These are phyloP conservation scores for Daldinia grandis DNA, from an alignment of 495 filamentous ascomycete species.

Conservation along the genomic window DNA sequence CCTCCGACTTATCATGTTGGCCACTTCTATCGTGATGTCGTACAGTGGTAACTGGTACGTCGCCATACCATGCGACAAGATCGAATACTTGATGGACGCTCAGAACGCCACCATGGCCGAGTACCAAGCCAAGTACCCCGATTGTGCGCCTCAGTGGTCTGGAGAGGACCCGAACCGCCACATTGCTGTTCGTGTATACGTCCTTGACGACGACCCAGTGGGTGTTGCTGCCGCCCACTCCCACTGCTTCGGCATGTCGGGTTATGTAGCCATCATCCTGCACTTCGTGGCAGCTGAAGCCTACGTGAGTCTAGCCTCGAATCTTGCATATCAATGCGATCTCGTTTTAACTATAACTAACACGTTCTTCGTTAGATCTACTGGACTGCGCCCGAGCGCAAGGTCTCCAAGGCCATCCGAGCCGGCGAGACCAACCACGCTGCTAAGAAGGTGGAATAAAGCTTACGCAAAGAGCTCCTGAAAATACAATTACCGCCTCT, in stretches of 20 bases:
- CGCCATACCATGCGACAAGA: constrained; percentile 53
- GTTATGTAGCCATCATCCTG: constrained; percentile 56
- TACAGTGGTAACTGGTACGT: constrained; percentile 45
- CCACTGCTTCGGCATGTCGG: constrained; percentile 53
- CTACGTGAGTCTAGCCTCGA: constrained; percentile 48
- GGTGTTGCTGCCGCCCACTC: constrained; percentile 50
- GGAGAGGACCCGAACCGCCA: constrained; percentile 37
- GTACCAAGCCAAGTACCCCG: constrained; percentile 56
- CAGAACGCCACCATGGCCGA: constrained; percentile 30
- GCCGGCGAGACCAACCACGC: not conserved
- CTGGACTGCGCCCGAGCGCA: constrained; percentile 58
- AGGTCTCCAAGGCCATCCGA: not conserved
- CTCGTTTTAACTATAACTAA: constrained; percentile 5
- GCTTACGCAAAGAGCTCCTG: not conserved
- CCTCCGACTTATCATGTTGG: constrained; percentile 52
- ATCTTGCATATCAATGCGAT: not conserved
- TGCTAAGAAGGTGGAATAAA: constrained; percentile 12
- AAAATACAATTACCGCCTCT: not conserved
- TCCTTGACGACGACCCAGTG: constrained; percentile 36
- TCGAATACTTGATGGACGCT: constrained; percentile 45
- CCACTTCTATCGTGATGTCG: constrained; percentile 48
- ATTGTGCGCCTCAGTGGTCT: constrained; percentile 46
- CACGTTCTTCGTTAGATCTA: constrained; percentile 42
- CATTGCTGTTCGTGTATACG: constrained; percentile 46
- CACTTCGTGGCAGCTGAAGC: constrained; percentile 59